A percentile compares a stretch with the other conserved stretches of the same genome.
phyloP scores from a whole-genome alignment of 495 filamentous ascomycete species.

The Melanomma pulvis-pyrius region DNA sequence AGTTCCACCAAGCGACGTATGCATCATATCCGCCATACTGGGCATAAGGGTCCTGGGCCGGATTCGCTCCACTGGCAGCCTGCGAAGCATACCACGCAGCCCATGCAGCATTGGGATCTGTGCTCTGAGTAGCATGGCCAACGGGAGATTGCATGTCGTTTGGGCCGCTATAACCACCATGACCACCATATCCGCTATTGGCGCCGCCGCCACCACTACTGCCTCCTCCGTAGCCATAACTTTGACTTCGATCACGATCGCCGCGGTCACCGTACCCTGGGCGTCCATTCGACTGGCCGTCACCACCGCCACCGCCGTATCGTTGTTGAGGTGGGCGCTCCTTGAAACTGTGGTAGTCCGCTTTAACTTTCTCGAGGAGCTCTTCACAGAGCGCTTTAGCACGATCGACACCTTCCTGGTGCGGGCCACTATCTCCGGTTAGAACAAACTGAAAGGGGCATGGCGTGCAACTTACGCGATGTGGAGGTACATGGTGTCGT shows the following conservation, averaged over 20 bases:
- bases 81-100: constrained; percentile 60
- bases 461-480: constrained; percentile 69
- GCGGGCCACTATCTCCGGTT: constrained; percentile 71
- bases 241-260: constrained; percentile 38
- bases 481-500: constrained; percentile 93
- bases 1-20: constrained; percentile 67
- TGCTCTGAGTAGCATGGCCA: neutral
- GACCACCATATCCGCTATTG: constrained; percentile 17
- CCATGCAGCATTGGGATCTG: constrained; percentile 9
- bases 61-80: constrained; percentile 48
- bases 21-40: constrained; percentile 79
- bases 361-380: constrained; percentile 76
- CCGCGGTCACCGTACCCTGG: constrained; percentile 29
- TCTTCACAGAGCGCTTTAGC: constrained; percentile 89
- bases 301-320: constrained; percentile 37
- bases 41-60: constrained; percentile 74
- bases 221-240: constrained; percentile 35
- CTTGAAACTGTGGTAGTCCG: constrained; percentile 89
- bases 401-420: constrained; percentile 79
- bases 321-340: constrained; percentile 63
- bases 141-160: constrained; percentile 2
- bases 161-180: constrained; percentile 11
- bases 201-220: neutral
- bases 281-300: constrained; percentile 42
- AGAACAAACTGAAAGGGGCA: constrained; percentile 1